phyloP scores from a whole-genome alignment of 169 alveolate species.

The Theileria orientalis region DNA sequence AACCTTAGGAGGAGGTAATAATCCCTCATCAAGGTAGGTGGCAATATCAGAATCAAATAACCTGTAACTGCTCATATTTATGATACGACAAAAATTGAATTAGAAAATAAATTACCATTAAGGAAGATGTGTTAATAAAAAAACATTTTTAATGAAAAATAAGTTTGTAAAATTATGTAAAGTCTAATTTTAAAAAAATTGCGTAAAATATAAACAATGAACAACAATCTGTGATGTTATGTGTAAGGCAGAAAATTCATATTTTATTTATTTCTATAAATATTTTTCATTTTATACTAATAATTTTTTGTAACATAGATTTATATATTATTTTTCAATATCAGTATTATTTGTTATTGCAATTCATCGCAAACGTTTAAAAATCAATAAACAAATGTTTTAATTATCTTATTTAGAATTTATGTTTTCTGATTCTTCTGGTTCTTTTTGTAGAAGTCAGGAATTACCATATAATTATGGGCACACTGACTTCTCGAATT shows the following conservation, averaged over 20 bases:
- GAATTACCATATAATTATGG: background rate
- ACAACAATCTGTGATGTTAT: background rate
- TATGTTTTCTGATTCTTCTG: background rate
- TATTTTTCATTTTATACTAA: background rate
- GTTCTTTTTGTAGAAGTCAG: background rate
- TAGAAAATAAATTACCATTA: background rate
- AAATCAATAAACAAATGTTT: background rate
- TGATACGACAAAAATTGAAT: background rate
- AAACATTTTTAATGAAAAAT: too few species aligned
- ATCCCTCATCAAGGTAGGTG: constrained; percentile 27
- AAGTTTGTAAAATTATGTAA: too few species aligned
- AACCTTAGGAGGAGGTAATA: constrained; percentile 23
- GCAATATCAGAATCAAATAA: constrained; percentile 27
- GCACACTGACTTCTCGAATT: background rate
- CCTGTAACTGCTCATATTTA: background rate
- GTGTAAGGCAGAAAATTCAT: constrained; percentile 2
- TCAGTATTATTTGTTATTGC: background rate
- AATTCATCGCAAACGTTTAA: background rate
- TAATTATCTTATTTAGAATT: background rate
- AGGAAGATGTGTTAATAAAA: background rate
- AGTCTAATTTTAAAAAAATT: background rate
- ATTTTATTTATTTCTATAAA: background rate
- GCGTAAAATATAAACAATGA: background rate
- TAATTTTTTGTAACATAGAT: background rate
- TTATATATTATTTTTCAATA: background rate